A percentile compares a stretch with the other conserved stretches of the same genome.
Conservation (phyloP, 176 grass and related monocot species). For the Rhynchospora pubera region DNA sequence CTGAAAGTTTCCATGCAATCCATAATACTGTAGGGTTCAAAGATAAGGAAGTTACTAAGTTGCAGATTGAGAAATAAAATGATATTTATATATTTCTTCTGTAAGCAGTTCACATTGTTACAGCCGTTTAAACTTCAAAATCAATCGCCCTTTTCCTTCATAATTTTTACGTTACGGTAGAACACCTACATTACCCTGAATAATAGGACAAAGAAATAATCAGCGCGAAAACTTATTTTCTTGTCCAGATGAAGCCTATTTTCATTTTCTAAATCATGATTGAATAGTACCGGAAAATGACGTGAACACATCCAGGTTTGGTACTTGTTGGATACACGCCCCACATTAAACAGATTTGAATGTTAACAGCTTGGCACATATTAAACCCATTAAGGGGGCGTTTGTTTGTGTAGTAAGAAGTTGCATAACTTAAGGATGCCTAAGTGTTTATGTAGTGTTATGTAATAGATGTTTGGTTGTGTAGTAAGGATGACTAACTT, state of each 20-base stretch:
- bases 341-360: neutral
- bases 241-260: neutral
- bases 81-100: neutral
- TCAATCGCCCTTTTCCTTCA: neutral
- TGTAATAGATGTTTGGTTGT: too few relatives aligned
- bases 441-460: too few relatives aligned
- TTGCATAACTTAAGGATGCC: too few relatives aligned
- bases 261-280: neutral
- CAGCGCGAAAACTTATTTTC: neutral
- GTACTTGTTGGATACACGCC: too few relatives aligned
- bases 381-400: neutral
- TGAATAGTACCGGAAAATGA: neutral
- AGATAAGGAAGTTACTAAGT: neutral
- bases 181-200: neutral
- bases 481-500: too few relatives aligned
- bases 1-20: slow-evolving; percentile 93
- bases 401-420: too few relatives aligned
- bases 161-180: too few relatives aligned
- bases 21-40: slow-evolving; percentile 40
- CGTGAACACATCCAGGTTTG: too few relatives aligned
- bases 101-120: neutral
- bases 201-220: neutral
- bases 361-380: neutral
- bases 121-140: neutral
- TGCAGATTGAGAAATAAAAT: neutral